Evolutionary conservation across 306 rosid genomes (phyloP).

Genomic region (Corylus avellana): DNA sequence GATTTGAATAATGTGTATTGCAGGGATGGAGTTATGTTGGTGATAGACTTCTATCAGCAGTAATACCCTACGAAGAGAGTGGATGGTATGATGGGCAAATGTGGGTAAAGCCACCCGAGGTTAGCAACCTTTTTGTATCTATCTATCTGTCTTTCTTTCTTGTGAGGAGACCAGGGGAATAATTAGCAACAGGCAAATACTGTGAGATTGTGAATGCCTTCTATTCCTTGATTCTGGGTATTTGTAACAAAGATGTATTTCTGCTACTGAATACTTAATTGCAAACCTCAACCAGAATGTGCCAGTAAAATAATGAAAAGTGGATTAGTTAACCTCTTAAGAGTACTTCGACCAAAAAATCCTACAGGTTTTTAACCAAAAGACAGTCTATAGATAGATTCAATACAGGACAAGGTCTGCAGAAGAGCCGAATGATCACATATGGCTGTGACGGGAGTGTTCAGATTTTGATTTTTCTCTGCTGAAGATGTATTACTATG

Average conservation of each 20-base stretch:
- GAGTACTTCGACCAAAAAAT: not conserved
- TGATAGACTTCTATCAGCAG: constrained; percentile 94
- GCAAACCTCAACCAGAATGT: not conserved
- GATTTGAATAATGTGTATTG: constrained; percentile 15
- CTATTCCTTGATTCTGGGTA: not conserved
- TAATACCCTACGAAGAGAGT: constrained; percentile 94
- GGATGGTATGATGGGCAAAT: constrained; percentile 99
- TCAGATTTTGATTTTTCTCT: not conserved
- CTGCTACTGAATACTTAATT: not conserved
- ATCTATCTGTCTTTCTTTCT: constrained; percentile 16
- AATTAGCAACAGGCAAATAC: not conserved
- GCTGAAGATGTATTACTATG: not conserved
- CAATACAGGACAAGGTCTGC: not conserved
- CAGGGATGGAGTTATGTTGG: constrained; percentile 99
- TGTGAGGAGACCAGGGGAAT: constrained; percentile 10
- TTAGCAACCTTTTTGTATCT: constrained; percentile 35
- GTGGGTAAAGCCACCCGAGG: constrained; percentile 99
- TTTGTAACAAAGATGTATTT: constrained; percentile 3
- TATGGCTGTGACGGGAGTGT: not conserved
- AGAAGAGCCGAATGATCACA: not conserved
- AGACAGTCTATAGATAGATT: not conserved
- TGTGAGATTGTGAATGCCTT: not conserved
- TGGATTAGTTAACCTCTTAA: not conserved
- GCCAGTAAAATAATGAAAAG: not conserved
- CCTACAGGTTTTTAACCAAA: not conserved